Evolutionary conservation across 2,329 filamentous ascomycete genomes (phyloP).

Genomic region (Talaromyces marneffei): DNA sequence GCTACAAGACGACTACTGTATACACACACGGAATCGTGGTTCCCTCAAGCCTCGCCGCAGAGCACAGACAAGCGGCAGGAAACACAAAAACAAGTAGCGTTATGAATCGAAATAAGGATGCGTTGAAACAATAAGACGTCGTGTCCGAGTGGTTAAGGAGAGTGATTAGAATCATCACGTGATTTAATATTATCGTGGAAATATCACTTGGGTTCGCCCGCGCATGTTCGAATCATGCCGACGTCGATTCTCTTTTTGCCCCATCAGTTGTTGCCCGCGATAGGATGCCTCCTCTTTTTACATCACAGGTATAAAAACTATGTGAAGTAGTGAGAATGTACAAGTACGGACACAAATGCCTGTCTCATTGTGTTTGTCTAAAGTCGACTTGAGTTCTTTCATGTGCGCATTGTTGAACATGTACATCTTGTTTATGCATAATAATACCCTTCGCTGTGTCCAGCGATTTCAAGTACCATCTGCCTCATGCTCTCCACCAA

Average conservation of each 20-base stretch:
- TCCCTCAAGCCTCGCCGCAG: neutral
- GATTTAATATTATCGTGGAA: too few relatives aligned
- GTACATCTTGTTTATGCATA: neutral
- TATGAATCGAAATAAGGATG: too few relatives aligned
- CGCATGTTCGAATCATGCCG: neutral
- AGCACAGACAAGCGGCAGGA: too few relatives aligned
- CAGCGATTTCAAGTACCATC: neutral
- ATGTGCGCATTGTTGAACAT: neutral
- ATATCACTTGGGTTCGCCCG: neutral
- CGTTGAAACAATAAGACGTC: neutral
- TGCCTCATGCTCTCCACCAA: neutral
- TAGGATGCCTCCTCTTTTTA: too few relatives aligned
- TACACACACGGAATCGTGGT: too few relatives aligned
- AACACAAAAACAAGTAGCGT: too few relatives aligned
- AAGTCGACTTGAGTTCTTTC: neutral
- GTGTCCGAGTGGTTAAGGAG: neutral
- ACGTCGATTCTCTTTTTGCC: neutral
- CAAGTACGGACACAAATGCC: neutral
- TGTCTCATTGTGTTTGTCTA: neutral
- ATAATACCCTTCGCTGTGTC: neutral
- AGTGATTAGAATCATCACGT: neutral
- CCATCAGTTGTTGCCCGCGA: too few relatives aligned
- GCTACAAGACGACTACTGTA: too few relatives aligned
- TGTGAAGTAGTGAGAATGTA: neutral
- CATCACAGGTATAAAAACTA: too few relatives aligned